Base-by-base conservation (phyloP, 495 filamentous ascomycete species). In the Penicillium ochrochloron region DNA sequence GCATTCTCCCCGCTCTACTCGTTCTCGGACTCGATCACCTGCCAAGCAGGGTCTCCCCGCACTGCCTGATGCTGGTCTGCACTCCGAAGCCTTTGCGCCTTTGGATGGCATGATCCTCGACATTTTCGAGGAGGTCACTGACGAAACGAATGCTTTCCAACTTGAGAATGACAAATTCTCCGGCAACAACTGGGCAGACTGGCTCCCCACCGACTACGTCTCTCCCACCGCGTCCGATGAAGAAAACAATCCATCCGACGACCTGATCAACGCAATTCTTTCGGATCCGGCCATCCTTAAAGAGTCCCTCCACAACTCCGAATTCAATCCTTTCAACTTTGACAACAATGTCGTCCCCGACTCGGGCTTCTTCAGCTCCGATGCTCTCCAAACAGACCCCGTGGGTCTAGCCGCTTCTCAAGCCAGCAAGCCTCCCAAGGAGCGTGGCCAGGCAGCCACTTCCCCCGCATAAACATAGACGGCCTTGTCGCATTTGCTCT, bases 341-440 rank as follows among this genome's bases (percentile, higher is more conserved):
- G 65, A 61, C 5, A 68, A 71, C 41, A 35, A 71, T 29, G 65
- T 62, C 23, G 50, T 73, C 34, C 72, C 78, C 27, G 78, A 80
- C 62, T 79, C 78, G 10, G 75, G 77, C 27, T 78, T 80, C 57
- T 79, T 79, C 66, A 74, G 78, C 46, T 80, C 78, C 33, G 78
- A 80, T 54, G 64, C 73, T 42, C 62, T 77, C 29, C 64, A 72
- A 29, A 59, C 55, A 14, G 75, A 80, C 25, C 35, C 64, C n/a
- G 60, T 70, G 41, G 58, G 56, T 51, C 58, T 65, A 35, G 63
- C 66, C 34, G 21, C 31, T 17, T 15, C 53, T 6, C 63, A 65
- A 14, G 76, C 76, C 29, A 25, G 62, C 52, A 68, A 75, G 59
- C 65, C 70, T 63, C 56, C 56, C 19, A 61, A 65, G 9, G 15